Evolutionary conservation across 768 basidiomycete species (phyloP), one percentile per base, ranked within the genome.

Genomic region (Candolleomyces aberdarensis): DNA sequence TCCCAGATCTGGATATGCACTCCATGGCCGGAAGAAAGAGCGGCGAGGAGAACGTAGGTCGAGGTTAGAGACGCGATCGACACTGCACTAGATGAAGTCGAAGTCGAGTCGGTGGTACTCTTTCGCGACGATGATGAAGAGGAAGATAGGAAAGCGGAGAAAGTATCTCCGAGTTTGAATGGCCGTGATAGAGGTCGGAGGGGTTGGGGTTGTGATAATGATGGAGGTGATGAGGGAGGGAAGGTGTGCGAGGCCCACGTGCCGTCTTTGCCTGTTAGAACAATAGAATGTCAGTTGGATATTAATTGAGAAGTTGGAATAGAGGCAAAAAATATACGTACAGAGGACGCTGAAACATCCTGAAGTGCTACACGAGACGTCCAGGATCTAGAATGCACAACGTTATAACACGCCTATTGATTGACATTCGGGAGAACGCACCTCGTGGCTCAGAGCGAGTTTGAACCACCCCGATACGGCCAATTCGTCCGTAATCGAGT

Each of bases 1-100:
- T 90, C 88, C 87, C 88, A 89, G 31, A 89, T 69, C 17, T 86
- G 82, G 31, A 89, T 70, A 15, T 75, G 73, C 56, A 89, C 36
- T 36, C 75, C 60, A 83, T 82, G 39, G 74, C 68, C 13, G 75
- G 69, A 65, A 32, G 77, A 75, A 51, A 76, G 48, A 29, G 75
- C 78, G 44, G 82, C 82, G 10, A 90, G 77, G 47, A 89, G 77
- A 50, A 84, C 82, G 51, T 85, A 78, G 0, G 85, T 86, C 0
- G 86, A 82, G 0, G 80, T 79, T 15, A 88, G 69, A 3, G 87
- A 78, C 4, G 85, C 70, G 6, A 81, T 46, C 13, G 62, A 40
- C 6, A 40, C 10, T 56, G 3, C 82, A 76, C 36, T 78, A 59
- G 29, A 70, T 52, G 47, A 58, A 61, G 55, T 57, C 49, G 63